Evolutionary conservation across 83 land plant genomes (phyloP).

Genomic region (Picea abies): DNA sequence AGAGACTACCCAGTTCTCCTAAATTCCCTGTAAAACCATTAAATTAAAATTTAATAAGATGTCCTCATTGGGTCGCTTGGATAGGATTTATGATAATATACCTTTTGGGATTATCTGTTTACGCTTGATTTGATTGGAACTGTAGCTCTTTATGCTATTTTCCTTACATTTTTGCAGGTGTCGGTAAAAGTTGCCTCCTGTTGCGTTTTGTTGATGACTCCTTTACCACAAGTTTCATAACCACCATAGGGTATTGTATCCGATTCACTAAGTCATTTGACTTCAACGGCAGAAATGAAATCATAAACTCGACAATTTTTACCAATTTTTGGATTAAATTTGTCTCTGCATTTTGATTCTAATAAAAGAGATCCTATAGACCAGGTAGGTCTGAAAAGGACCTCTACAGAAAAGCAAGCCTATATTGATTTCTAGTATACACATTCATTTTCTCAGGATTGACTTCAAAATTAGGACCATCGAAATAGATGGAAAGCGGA

Average conservation of each 20-base stretch:
- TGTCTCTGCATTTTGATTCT: not conserved
- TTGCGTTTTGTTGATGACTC: conserved; percentile 90
- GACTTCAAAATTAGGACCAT: conserved; percentile 91
- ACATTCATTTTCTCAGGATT: conserved; percentile 42
- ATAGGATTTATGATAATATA: not conserved
- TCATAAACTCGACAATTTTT: not conserved
- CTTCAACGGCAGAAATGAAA: not conserved
- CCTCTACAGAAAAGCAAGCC: not conserved
- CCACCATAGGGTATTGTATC: conserved; percentile 74
- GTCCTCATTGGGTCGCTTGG: not conserved
- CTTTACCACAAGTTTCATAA: conserved; percentile 91
- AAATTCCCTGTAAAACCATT: too few relatives aligned
- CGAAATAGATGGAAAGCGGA: conserved; percentile 85
- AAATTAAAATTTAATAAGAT: not conserved
- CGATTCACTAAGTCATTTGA: not conserved
- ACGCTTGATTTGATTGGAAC: too few relatives aligned
- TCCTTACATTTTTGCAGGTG: conserved; percentile 47
- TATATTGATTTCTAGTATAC: too few relatives aligned
- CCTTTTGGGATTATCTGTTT: too few relatives aligned
- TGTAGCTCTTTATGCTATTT: too few relatives aligned
- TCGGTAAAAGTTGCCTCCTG: conserved; percentile 93
- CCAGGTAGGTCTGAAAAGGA: too few relatives aligned
- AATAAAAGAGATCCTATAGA: too few relatives aligned
- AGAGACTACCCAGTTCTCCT: too few relatives aligned
- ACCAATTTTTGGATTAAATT: not conserved